Percentiles rank a stretch among this genome's conserved stretches.
phyloP scores from a whole-genome alignment of 257 asterid genomes.

The Penstemon barbatus region DNA sequence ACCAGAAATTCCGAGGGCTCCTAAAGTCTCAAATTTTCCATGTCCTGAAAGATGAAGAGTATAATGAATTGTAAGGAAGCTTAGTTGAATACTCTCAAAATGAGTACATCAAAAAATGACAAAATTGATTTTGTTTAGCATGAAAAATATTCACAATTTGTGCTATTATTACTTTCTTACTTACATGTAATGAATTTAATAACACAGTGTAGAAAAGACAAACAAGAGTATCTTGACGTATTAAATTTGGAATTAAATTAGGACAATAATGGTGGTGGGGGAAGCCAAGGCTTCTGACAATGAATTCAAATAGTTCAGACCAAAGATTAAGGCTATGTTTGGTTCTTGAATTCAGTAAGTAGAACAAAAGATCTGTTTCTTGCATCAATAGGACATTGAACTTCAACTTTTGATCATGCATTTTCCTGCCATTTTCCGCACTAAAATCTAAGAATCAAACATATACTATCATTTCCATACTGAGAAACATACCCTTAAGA shows the following conservation, averaged over 20 bases:
- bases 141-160: slow-evolving; percentile 2
- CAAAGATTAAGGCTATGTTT: too few relatives aligned
- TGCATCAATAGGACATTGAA: too few relatives aligned
- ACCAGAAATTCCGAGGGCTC: slow-evolving; percentile 90
- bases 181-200: neutral
- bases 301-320: neutral
- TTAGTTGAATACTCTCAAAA: neutral
- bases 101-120: neutral
- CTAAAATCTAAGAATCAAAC: too few relatives aligned
- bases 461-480: too few relatives aligned
- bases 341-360: too few relatives aligned
- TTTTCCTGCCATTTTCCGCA: too few relatives aligned
- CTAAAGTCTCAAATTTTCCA: slow-evolving; percentile 95
- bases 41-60: slow-evolving; percentile 61
- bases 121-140: neutral
- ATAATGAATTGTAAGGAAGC: slow-evolving; percentile 24
- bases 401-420: too few relatives aligned
- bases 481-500: too few relatives aligned
- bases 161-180: slow-evolving; percentile 15
- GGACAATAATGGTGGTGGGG: neutral
- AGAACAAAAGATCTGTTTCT: too few relatives aligned
- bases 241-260: neutral
- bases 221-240: neutral
- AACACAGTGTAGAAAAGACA: neutral
- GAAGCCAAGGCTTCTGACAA: neutral